A percentile compares a stretch with the other conserved stretches of the same genome.
These are phyloP conservation scores for Piloderma croceum DNA, from an alignment of 768 basidiomycete species.

Conservation along the genomic window DNA sequence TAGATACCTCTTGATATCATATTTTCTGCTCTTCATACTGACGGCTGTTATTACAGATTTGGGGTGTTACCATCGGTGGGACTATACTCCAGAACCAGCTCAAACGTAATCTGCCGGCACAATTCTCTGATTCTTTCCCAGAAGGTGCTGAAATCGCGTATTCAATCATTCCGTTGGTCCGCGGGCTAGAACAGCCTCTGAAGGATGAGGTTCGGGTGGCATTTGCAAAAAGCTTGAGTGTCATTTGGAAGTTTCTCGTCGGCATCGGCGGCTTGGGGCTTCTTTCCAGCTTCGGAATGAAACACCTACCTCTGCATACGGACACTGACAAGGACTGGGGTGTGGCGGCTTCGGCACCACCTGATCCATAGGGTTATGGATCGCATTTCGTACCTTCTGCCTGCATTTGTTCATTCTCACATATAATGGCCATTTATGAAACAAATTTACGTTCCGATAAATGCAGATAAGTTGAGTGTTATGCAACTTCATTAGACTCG, in stretches of 20 bases:
- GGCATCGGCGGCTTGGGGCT: conserved; percentile 35
- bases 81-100: conserved; percentile 50
- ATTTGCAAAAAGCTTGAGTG: conserved; percentile 34
- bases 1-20: conserved; percentile 15
- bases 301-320: conserved; percentile 27
- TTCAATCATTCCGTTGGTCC: conserved; percentile 39
- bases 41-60: conserved; percentile 28
- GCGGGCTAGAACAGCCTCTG: conserved; percentile 28
- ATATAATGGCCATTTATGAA: too few species aligned
- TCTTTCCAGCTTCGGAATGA: conserved; percentile 29
- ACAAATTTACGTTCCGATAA: too few species aligned
- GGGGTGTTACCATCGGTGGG: conserved; percentile 48
- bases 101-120: conserved; percentile 32
- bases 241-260: conserved; percentile 40
- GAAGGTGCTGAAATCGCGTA: conserved; percentile 39
- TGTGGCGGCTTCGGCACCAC: too few species aligned
- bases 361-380: too few species aligned
- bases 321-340: conserved; percentile 28
- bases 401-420: too few species aligned
- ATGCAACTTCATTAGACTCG: too few species aligned
- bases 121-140: conserved; percentile 30
- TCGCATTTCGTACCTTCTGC: too few species aligned
- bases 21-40: too few species aligned
- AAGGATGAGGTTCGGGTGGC: conserved; percentile 32
- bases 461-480: too few species aligned